phyloP scores from a whole-genome alignment of 1,139 yeast genomes.

The Eremothecium cymbalariae region DNA sequence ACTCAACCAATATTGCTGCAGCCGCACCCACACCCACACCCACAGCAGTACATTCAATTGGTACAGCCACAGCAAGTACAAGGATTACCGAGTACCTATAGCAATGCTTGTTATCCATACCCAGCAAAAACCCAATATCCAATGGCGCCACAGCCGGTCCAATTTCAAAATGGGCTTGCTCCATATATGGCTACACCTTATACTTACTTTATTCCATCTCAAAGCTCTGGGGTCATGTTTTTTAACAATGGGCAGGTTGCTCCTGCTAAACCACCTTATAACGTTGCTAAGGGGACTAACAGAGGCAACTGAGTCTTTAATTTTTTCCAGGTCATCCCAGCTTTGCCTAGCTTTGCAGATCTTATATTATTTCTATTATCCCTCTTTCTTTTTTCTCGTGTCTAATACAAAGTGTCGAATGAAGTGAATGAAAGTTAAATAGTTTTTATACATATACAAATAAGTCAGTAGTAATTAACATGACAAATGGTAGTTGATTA shows the following conservation, averaged over 20 bases:
- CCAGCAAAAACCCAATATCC: not conserved
- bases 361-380: too few species aligned
- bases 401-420: not conserved
- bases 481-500: conserved; percentile 4
- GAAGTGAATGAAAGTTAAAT: conserved; percentile 3
- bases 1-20: too few species aligned
- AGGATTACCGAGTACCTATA: not conserved
- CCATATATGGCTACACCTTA: conserved; percentile 3
- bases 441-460: conserved; percentile 5
- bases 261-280: too few species aligned
- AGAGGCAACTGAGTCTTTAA: too few species aligned
- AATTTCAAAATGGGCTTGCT: not conserved
- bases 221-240: not conserved
- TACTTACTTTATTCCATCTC: conserved; percentile 1
- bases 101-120: not conserved
- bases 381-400: not conserved
- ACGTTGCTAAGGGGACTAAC: too few species aligned
- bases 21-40: conserved; percentile 1
- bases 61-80: conserved; percentile 1
- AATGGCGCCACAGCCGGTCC: not conserved
- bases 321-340: too few species aligned
- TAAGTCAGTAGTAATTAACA: conserved; percentile 4
- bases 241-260: conserved; percentile 4
- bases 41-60: not conserved
- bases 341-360: too few species aligned